Conservation (phyloP, 2,329 filamentous ascomycete species). For the Pseudogymnoascus verrucosus region DNA sequence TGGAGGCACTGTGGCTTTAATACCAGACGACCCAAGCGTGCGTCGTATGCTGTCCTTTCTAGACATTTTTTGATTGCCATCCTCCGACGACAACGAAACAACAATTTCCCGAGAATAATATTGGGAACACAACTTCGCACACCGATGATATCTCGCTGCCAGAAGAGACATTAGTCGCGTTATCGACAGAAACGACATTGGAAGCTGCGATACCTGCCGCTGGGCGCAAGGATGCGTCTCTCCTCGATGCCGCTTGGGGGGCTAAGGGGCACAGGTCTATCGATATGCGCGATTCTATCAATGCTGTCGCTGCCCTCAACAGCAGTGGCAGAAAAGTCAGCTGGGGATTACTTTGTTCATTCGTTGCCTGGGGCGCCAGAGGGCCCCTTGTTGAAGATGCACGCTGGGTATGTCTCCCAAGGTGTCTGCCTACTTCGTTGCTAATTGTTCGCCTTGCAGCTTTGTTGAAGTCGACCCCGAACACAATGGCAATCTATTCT, state of each 20-base stretch:
- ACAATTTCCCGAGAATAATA: not conserved
- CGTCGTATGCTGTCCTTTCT: slow-evolving; percentile 6
- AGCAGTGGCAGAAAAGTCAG: slow-evolving; percentile 45
- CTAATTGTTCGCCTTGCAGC: slow-evolving; percentile 37
- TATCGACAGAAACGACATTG: not conserved
- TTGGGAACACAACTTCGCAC: not conserved
- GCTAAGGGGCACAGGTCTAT: slow-evolving; percentile 1
- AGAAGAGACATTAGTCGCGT: not conserved
- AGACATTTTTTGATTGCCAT: not conserved
- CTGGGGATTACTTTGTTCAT: slow-evolving; percentile 84
- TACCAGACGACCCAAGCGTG: not conserved
- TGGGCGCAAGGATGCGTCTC: slow-evolving; percentile 4
- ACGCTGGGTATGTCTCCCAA: slow-evolving; percentile 69
- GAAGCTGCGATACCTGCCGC: not conserved
- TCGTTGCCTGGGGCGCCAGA: slow-evolving; percentile 76
- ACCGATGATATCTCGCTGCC: not conserved
- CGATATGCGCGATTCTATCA: slow-evolving; percentile 31
- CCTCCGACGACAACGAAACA: not conserved
- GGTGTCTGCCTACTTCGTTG: slow-evolving; percentile 7
- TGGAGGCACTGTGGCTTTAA: not conserved
- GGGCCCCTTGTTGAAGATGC: slow-evolving; percentile 82
- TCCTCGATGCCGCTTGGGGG: not conserved
- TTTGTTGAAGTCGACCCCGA: slow-evolving; percentile 85
- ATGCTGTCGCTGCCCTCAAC: slow-evolving; percentile 36
- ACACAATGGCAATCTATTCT: slow-evolving; percentile 90